Conservation (phyloP, 768 basidiomycete species). For the Podaxis sp. region DNA sequence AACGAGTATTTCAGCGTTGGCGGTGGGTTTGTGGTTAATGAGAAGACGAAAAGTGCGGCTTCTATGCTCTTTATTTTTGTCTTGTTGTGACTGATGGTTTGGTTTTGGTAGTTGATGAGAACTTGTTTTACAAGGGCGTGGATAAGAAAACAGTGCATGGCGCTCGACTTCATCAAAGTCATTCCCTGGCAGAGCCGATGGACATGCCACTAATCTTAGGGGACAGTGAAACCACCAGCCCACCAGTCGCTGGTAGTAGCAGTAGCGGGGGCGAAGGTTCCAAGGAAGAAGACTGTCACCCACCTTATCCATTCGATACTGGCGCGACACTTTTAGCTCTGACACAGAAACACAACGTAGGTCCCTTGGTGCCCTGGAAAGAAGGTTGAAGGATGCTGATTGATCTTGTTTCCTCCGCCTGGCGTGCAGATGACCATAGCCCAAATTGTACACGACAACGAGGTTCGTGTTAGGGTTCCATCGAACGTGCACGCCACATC, state of each 20-base stretch:
- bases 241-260: not conserved
- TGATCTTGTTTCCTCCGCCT: not conserved
- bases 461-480: slow-evolving; percentile 35
- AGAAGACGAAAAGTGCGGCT: slow-evolving; percentile 77
- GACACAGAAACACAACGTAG: slow-evolving; percentile 80
- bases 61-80: slow-evolving; percentile 12
- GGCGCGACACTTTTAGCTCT: slow-evolving; percentile 73
- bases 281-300: slow-evolving; percentile 43
- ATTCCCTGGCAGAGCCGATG: slow-evolving; percentile 40
- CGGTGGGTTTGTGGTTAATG: slow-evolving; percentile 94
- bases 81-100: not conserved
- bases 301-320: slow-evolving; percentile 82
- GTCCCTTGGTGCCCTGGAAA: slow-evolving; percentile 24
- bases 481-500: not conserved
- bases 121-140: slow-evolving; percentile 91
- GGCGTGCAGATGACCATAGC: slow-evolving; percentile 80
- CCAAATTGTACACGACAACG: slow-evolving; percentile 92
- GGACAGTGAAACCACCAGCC: not conserved
- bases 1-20: slow-evolving; percentile 97
- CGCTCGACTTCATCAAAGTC: slow-evolving; percentile 71
- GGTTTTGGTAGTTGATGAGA: slow-evolving; percentile 71
- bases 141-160: slow-evolving; percentile 80
- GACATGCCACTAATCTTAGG: slow-evolving; percentile 17
- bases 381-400: not conserved
- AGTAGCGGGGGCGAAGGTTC: not conserved